Conservation (phyloP, 352 stramenopile species). For the Globisporangium mamillatum region DNA sequence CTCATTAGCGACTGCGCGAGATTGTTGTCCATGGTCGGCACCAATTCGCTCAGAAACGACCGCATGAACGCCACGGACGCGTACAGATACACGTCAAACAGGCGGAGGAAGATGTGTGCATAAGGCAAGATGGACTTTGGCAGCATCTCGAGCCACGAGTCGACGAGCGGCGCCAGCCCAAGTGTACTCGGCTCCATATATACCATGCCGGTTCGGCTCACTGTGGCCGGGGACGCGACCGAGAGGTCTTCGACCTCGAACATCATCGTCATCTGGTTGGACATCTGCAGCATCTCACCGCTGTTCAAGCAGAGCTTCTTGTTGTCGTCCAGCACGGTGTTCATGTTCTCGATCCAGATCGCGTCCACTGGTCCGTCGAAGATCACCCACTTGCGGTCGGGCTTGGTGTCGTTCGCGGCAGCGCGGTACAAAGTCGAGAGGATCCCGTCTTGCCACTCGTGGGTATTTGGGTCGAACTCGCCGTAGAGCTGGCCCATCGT, state of each 20-base stretch:
- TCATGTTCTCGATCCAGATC: constrained; percentile 98
- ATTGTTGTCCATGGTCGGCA: constrained; percentile 93
- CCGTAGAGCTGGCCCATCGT: constrained; percentile 95
- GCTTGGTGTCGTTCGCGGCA: constrained; percentile 83
- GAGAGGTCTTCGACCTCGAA: constrained; percentile 96
- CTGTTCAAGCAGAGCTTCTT: constrained; percentile 94
- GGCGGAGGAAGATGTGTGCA: constrained; percentile 49
- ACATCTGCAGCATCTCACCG: constrained; percentile 95
- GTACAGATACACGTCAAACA: constrained; percentile 92
- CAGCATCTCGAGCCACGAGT: constrained; percentile 87
- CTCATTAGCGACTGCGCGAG: constrained; percentile 91
- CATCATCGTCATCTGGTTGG: constrained; percentile 96
- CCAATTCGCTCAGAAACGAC: constrained; percentile 83
- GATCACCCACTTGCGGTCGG: constrained; percentile 93
- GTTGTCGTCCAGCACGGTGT: constrained; percentile 95
- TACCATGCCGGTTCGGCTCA: constrained; percentile 94
- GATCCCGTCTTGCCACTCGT: constrained; percentile 96
- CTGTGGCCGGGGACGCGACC: constrained; percentile 92
- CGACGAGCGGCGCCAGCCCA: constrained; percentile 82
- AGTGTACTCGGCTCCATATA: constrained; percentile 95
- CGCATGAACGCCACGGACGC: constrained; percentile 84
- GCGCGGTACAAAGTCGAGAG: constrained; percentile 92
- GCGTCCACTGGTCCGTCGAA: constrained; percentile 94
- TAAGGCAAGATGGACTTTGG: constrained; percentile 34
- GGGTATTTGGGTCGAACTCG: constrained; percentile 93